Evolutionary conservation across 306 rosid genomes (phyloP).

Genomic region (Citrullus mucosospermus): DNA sequence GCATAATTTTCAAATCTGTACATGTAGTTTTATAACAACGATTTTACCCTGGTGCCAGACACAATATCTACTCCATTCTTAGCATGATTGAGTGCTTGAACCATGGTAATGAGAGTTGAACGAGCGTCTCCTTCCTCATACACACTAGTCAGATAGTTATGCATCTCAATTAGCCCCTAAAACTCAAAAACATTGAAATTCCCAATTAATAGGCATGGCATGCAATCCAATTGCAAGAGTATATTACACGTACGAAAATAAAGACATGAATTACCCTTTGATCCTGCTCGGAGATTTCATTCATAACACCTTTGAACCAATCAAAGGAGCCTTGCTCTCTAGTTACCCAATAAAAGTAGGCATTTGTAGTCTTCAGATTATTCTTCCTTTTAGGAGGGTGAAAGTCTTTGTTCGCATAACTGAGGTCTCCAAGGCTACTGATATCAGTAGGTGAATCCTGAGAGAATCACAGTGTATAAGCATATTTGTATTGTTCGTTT

Average conservation of each 20-base stretch:
- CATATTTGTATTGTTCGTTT: not conserved
- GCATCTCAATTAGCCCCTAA: conserved; percentile 99
- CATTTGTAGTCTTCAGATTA: conserved; percentile 76
- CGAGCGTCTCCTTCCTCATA: conserved; percentile 99
- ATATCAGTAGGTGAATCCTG: conserved; percentile 63
- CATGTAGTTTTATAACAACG: not conserved
- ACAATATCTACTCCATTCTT: conserved; percentile 97
- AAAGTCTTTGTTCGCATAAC: conserved; percentile 43
- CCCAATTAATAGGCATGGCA: not conserved
- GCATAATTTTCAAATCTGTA: not conserved
- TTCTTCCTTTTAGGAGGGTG: conserved; percentile 50
- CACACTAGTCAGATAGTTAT: conserved; percentile 96
- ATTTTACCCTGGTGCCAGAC: conserved; percentile 85
- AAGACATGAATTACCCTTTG: conserved; percentile 50
- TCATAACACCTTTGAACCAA: conserved; percentile 99
- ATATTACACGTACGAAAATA: not conserved
- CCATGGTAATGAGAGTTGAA: conserved; percentile 98
- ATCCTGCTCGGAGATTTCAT: conserved; percentile 91
- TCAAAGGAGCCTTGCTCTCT: conserved; percentile 99
- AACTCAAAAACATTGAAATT: not conserved
- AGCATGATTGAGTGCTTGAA: conserved; percentile 99
- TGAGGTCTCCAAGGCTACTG: conserved; percentile 49
- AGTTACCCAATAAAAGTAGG: conserved; percentile 97
- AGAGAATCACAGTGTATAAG: not conserved
- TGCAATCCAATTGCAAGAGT: not conserved